These are phyloP conservation scores for Lentinula detonsa DNA, from an alignment of 768 basidiomycete species.

Conservation along the genomic window DNA sequence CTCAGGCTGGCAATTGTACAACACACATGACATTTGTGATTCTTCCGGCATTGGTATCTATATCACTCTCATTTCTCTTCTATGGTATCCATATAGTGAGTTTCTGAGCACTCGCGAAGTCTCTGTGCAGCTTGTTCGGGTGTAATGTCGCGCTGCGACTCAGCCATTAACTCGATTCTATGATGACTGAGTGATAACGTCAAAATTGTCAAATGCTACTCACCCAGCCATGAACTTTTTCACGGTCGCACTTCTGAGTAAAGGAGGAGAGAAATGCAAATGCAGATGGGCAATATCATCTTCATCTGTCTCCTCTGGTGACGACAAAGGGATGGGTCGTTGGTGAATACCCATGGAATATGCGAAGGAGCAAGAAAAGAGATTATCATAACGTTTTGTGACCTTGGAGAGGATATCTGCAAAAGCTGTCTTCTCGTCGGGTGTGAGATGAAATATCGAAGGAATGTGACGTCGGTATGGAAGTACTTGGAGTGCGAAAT, in stretches of 20 bases:
- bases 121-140: slow-evolving; percentile 79
- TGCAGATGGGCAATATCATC: slow-evolving; percentile 74
- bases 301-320: slow-evolving; percentile 29
- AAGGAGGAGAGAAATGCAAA: slow-evolving; percentile 81
- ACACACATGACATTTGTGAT: neutral
- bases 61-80: neutral
- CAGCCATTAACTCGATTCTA: slow-evolving; percentile 88
- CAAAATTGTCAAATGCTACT: slow-evolving; percentile 18
- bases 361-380: slow-evolving; percentile 83
- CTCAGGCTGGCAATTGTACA: neutral
- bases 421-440: slow-evolving; percentile 55
- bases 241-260: slow-evolving; percentile 75
- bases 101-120: slow-evolving; percentile 46
- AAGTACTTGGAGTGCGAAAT: slow-evolving; percentile 41
- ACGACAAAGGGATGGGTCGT: slow-evolving; percentile 47
- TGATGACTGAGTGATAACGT: neutral
- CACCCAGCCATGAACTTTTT: slow-evolving; percentile 90
- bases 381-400: slow-evolving; percentile 68
- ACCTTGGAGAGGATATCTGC: slow-evolving; percentile 62
- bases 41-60: neutral
- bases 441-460: slow-evolving; percentile 54
- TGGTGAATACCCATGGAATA: slow-evolving; percentile 97
- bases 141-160: slow-evolving; percentile 85
- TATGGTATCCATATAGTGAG: slow-evolving; percentile 47
- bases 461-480: slow-evolving; percentile 77